Evolutionary conservation across 2,329 filamentous ascomycete species (phyloP), one percentile per base, ranked within the genome.

Genomic region (Aspergillus aculeatus): DNA sequence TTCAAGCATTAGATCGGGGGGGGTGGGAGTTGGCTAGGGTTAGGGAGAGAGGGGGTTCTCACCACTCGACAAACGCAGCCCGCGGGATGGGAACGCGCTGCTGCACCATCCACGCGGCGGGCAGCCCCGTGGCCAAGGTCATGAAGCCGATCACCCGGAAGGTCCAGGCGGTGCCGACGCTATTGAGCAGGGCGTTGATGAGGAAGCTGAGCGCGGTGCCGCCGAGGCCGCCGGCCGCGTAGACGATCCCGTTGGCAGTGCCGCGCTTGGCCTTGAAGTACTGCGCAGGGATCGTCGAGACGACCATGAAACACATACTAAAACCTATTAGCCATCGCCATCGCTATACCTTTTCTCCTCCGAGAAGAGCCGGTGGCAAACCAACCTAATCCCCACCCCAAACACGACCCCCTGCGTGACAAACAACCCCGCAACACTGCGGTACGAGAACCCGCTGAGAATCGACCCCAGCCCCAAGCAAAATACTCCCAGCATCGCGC

Each of bases 191-290:
- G 0, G 72, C 76, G 56, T 86, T 77, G 9, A 84, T 71, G 5
- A 75, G 77, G 26, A 85, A 78, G 56, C 79, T 81, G 53, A 83
- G 82, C 2, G 81, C 78, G 0, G 84, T 80, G 9, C 83, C 85
- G 4, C 85, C 85, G 4, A 86, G 74, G 0, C 84, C 85, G 6
- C 84, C 83, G 0, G 61, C 69, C 4, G 69, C 69, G 29, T 71
- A 72, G 11, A 72, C 69, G 1, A 72, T 71, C 0, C 84, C 84
- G 59, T 85, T 86, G 0, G 83, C 84, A 0, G 85, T 70, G 0
- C 84, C 84, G 2, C 82, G 80, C 60, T 80, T 83, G 2, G 74
- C 74, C 49, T 71, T 78, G 60, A 87, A 86, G 62, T 84, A 86
- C 62, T 86, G 84, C 0, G 82, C 77, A 2, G 83, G 78, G 0